Evolutionary conservation across 1,139 yeast species (phyloP).

Genomic region (Nakaseomyces delphensis): DNA sequence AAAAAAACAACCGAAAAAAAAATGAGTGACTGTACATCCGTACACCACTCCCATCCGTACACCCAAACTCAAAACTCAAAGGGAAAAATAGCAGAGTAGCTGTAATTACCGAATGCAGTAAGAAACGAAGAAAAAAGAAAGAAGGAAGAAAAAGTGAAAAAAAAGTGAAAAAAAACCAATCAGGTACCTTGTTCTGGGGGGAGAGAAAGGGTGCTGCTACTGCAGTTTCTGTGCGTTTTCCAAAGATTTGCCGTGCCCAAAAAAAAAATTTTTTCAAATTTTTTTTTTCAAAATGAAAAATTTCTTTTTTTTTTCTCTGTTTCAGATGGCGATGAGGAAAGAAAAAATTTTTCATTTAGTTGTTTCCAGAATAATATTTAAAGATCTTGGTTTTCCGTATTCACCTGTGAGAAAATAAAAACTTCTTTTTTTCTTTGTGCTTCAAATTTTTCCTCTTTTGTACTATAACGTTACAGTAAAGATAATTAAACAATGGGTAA

Average conservation of each 20-base stretch:
- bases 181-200: too few relatives aligned
- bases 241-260: background rate
- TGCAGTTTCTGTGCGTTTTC: background rate
- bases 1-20: background rate
- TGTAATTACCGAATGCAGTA: too few relatives aligned
- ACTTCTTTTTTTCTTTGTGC: conserved; percentile 2
- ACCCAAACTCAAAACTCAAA: too few relatives aligned
- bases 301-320: conserved; percentile 2
- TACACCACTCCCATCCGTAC: background rate
- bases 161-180: background rate
- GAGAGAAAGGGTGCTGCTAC: too few relatives aligned
- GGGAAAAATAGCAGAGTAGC: background rate
- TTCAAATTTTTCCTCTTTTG: background rate
- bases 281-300: background rate
- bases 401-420: too few relatives aligned
- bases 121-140: too few relatives aligned
- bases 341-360: background rate
- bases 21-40: background rate
- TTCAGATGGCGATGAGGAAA: too few relatives aligned
- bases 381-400: background rate
- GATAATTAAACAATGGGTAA: conserved; percentile 50
- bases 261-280: background rate
- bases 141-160: background rate
- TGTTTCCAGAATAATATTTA: background rate
- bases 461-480: conserved; percentile 2